phyloP scores from a whole-genome alignment of 2,329 filamentous ascomycete species.

The Zalaria sp. region DNA sequence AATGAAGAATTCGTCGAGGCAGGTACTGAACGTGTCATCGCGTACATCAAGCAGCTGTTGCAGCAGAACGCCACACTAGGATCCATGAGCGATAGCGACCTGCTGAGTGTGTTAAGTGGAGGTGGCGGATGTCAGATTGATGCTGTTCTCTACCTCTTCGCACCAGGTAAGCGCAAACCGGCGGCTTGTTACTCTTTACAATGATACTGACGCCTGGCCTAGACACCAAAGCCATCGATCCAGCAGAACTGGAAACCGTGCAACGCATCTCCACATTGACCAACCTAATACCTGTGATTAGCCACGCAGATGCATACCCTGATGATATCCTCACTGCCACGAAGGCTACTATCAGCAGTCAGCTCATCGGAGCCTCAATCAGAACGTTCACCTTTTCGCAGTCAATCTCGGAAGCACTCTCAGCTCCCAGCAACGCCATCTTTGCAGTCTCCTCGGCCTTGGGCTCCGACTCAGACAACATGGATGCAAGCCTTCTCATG shows the following conservation, averaged over 20 bases:
- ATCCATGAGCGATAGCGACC: conserved; percentile 55
- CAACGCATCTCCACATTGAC: conserved; percentile 52
- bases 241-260: conserved; percentile 43
- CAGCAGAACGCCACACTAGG: conserved; percentile 47
- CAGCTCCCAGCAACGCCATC: conserved; percentile 20
- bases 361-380: conserved; percentile 44
- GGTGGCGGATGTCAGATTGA: conserved; percentile 76
- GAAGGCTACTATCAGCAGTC: conserved; percentile 45
- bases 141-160: conserved; percentile 68
- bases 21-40: conserved; percentile 7
- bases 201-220: background rate
- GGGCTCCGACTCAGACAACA: conserved; percentile 59
- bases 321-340: conserved; percentile 33
- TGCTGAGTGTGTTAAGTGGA: conserved; percentile 64
- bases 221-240: conserved; percentile 1
- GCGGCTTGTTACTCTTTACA: background rate
- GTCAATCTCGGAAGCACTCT: background rate
- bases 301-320: conserved; percentile 51
- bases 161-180: conserved; percentile 39
- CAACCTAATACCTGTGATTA: conserved; percentile 73
- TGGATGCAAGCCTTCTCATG: conserved; percentile 92
- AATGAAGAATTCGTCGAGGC: conserved; percentile 44
- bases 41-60: conserved; percentile 59
- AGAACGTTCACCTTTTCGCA: conserved; percentile 50
- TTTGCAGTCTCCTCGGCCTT: conserved; percentile 68